A percentile compares a stretch with the other conserved stretches of the same genome.
phyloP scores from a whole-genome alignment of 768 basidiomycete genomes.

The Tricholoma sp. region DNA sequence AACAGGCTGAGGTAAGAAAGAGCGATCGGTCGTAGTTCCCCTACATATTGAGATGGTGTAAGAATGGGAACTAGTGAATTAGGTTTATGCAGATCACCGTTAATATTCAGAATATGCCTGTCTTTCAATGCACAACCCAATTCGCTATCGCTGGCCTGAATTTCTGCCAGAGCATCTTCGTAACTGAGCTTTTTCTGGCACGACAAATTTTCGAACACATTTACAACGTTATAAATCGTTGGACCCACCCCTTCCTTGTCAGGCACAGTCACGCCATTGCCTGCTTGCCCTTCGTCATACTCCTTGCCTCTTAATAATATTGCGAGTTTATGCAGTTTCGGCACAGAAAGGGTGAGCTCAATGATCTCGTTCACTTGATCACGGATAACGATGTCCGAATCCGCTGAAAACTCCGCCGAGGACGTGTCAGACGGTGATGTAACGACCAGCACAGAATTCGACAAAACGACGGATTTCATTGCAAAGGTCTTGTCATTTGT shows the following conservation, averaged over 20 bases:
- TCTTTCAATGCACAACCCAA: constrained; percentile 57
- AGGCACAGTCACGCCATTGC: constrained; percentile 23
- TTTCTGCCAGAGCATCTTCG: constrained; percentile 51
- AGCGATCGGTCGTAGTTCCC: constrained; percentile 69
- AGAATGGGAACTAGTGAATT: neutral
- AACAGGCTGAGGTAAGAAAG: constrained; percentile 60
- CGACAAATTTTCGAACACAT: neutral
- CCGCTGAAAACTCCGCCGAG: constrained; percentile 25
- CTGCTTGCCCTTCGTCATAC: constrained; percentile 67
- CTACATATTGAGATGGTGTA: constrained; percentile 29
- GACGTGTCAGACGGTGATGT: constrained; percentile 39
- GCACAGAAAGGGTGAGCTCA: constrained; percentile 74
- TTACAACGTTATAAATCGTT: neutral
- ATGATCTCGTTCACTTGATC: constrained; percentile 81
- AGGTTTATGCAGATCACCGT: constrained; percentile 38
- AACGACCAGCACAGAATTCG: constrained; percentile 80
- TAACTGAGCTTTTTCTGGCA: constrained; percentile 40
- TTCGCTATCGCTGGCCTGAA: constrained; percentile 84
- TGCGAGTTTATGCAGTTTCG: constrained; percentile 65
- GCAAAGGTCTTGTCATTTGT: constrained; percentile 75
- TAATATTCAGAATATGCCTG: constrained; percentile 66
- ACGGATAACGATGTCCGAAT: constrained; percentile 61
- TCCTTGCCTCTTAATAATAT: constrained; percentile 56
- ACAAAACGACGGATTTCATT: constrained; percentile 81
- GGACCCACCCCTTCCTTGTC: constrained; percentile 14